These are phyloP conservation scores for Ceriops zippeliana DNA, from an alignment of 345 rosid species.

Conservation along the genomic window DNA sequence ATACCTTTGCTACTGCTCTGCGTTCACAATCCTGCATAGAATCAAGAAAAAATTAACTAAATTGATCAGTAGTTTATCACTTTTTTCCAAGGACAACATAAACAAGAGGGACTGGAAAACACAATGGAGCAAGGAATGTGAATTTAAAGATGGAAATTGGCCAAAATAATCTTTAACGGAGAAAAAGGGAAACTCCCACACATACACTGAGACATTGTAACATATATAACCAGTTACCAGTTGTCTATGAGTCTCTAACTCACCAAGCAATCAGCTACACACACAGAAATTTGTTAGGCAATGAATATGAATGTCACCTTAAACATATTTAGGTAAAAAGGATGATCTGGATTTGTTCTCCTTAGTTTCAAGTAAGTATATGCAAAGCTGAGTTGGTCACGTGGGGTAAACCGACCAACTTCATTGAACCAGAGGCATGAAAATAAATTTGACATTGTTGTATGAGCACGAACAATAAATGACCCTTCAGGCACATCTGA, in stretches of 20 bases:
- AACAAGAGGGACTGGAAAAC: not conserved
- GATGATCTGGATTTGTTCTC: slow-evolving; percentile 67
- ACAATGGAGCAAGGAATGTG: not conserved
- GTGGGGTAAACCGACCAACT: slow-evolving; percentile 84
- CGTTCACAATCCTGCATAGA: slow-evolving; percentile 80
- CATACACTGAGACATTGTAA: too few species aligned
- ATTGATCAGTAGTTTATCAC: not conserved
- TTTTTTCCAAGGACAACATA: not conserved
- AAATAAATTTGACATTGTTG: slow-evolving; percentile 93
- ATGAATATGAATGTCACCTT: slow-evolving; percentile 44
- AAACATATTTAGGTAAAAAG: slow-evolving; percentile 75
- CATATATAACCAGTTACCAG: too few species aligned
- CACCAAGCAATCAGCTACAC: not conserved
- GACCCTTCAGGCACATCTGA: slow-evolving; percentile 99
- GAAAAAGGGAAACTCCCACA: too few species aligned
- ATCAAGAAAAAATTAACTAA: slow-evolving; percentile 5
- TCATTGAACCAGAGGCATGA: slow-evolving; percentile 95
- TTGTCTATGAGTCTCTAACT: not conserved
- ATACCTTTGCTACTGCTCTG: slow-evolving; percentile 60
- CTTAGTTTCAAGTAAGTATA: slow-evolving; percentile 79
- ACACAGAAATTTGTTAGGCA: not conserved
- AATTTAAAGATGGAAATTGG: not conserved
- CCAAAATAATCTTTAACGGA: too few species aligned
- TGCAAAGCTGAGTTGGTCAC: slow-evolving; percentile 94
- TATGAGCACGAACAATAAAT: slow-evolving; percentile 80